These are phyloP conservation scores for Clarireedia hainanense DNA, from an alignment of 2,329 filamentous ascomycete genomes.

Conservation along the genomic window DNA sequence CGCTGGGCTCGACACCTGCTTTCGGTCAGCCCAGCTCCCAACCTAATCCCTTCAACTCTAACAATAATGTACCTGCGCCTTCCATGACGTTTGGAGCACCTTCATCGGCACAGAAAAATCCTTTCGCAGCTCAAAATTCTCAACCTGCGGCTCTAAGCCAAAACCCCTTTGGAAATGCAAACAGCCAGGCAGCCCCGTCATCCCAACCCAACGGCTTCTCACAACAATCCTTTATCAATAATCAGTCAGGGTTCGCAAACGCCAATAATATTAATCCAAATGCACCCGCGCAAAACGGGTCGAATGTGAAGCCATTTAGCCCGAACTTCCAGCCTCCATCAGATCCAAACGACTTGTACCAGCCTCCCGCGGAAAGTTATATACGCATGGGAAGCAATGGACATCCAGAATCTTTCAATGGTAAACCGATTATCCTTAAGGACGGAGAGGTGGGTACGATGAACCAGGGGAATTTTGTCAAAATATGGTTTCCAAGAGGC, in stretches of 20 bases:
- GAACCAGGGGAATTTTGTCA: conserved; percentile 49
- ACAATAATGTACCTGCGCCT: neutral
- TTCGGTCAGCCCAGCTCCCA: conserved; percentile 37
- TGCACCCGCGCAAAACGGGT: neutral
- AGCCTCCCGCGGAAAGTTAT: conserved; percentile 18
- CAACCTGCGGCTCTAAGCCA: neutral
- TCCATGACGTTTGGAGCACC: conserved; percentile 36
- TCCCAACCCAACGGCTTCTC: conserved; percentile 1
- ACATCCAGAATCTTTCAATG: conserved; percentile 52
- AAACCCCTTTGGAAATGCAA: neutral
- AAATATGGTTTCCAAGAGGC: conserved; percentile 68
- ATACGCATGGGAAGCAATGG: conserved; percentile 21
- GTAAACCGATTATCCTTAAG: conserved; percentile 53
- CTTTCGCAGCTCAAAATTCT: conserved; percentile 5
- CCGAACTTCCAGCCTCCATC: conserved; percentile 6
- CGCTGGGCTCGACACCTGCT: conserved; percentile 5
- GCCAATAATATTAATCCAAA: neutral
- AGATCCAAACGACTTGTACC: conserved; percentile 1
- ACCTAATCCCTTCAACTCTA: conserved; percentile 9
- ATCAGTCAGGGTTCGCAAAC: neutral
- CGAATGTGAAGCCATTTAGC: conserved; percentile 1
- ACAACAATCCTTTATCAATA: neutral
- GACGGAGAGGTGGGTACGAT: conserved; percentile 41
- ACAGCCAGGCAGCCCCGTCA: neutral
- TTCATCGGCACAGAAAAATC: conserved; percentile 5